Evolutionary conservation across 1,284 basidiomycete genomes (phyloP), one percentile per base, ranked within the genome.

Genomic region (Boletus smithii): DNA sequence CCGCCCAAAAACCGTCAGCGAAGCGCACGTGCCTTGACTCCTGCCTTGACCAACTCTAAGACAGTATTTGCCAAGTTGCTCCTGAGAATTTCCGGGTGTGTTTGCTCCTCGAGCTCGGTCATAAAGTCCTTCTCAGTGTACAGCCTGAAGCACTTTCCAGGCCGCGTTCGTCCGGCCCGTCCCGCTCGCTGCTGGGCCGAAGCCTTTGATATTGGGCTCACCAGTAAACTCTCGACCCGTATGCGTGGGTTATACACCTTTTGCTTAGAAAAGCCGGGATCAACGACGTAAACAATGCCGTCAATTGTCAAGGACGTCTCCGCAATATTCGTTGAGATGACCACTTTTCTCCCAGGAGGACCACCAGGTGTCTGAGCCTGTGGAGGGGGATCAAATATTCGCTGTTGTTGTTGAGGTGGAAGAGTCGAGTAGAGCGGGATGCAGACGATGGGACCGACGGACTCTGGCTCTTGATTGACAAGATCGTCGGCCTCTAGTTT

Each of bases 91-190:
- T 99, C 95, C 0, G 95, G 95, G 64, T 97, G 86, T 1, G 95
- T 97, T 69, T 97, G 91, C 63, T 97, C 94, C 70, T 97, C 94
- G 42, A 99, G 75, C 72, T 95, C 90, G 51, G 77, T 82, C 78
- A 97, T 94, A 66, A 97, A 99, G 70, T 98, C 95, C 65, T 92
- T 92, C 70, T 98, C 95, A 0, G 95, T 99, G 67, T 97, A 99
- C 55, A 99, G 67, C 50, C 95, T 76, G 75, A 98, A 99, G 70
- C 95, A 98, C 68, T 98, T 98, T 20, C 97, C 97, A 0, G 95
- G 95, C 36, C 92, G 74, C 18, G 95, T 99, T 56, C 97, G 83
- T 20, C 97, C 95, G 0, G 95, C 95, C 68, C 97, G 91, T 49
- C 95, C 97, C 0, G 97, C 94, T 18, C 97, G 76, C 69, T 99